Base-by-base conservation (phyloP, 2,329 filamentous ascomycete species). In the Elsinoe ampelina region DNA sequence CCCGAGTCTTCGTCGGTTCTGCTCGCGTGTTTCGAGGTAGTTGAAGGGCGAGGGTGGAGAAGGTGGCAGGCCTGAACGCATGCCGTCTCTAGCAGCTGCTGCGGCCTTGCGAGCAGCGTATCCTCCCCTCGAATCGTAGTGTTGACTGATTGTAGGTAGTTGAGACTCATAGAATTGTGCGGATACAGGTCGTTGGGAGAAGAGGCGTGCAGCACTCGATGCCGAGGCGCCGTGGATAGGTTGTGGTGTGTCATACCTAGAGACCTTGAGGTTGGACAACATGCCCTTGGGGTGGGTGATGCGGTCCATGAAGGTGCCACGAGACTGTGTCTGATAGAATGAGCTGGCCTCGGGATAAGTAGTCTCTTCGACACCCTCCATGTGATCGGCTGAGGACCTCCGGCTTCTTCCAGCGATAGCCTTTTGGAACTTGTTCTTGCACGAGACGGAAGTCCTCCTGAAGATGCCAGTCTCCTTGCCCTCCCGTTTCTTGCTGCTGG, bases 401-500 rank as follows among this genome's bases (percentile, higher is more conserved):
- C 56, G 19, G 56, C 56, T 58, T 38, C 48, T 58, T 19, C 45
- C 38, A 54, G 47, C 56, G 34, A 58, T 54, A 20, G 56, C 48
- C 39, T 58, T 58, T 42, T 52, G 55, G 17, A 60, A 47, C 8
- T 54, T 58, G 47, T 56, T 56, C 32, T 36, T 56, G 54, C 58
- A 58, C 48, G 55, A 59, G 19, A 58, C 57, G 36, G 59, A 61
- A 3, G 58, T 58, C 51, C 57, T 57, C 48, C 59, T 59, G 41
- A 61, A 59, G 47, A 61, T 59, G 32, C 57, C 58, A 26, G 55
- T 56, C 52, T 61, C 59, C 47, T 61, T 61, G 26, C 57, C 58
- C 34, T 57, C 45, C 56, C 57, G 59, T 47, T 58, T 58, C 47
- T 57, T 61, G 26, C 51, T 59, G 32, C 48, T 43, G 32, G 55